Evolutionary conservation across 495 filamentous ascomycete genomes (phyloP), one percentile per base, ranked within the genome.

Genomic region (Penicillium antarcticum): DNA sequence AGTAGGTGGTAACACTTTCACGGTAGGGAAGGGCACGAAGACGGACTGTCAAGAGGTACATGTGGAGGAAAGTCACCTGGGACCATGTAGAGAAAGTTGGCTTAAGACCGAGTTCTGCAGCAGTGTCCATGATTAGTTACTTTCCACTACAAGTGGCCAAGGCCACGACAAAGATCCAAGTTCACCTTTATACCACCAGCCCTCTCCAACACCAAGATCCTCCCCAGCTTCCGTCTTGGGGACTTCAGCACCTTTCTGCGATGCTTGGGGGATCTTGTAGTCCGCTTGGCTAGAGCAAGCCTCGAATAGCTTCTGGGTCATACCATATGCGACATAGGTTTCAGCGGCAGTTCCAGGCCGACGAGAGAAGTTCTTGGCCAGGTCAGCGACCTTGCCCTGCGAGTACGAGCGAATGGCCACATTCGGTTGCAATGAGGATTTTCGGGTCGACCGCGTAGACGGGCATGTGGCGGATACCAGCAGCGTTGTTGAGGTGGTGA

Each of bases 41-140:
- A 36, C 92, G 87, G n/a, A 87, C 86, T n/a, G 87, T 86, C 35
- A 97, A 69, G 43, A 96, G 80, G 75, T 95, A 97, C 84, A 97
- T 87, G 74, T 98, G 91, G 12, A 97, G 80, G 74, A 97, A 91
- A 16, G 91, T 92, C 35, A 97, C 83, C 65, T 97, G 94, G 6
- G 95, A 86, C 95, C 94, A 98, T 41, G 88, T 92, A 51, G 81
- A 88, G 72, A 98, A 98, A 0, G 89, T 98, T 2, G 89, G 87
- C 18, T 73, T 68, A 24, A 96, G 81, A 12, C 78, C 81, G 45
- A 91, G 57, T 61, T 77, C 76, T 79, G 36, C 16, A 23, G n/a
- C 19, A 21, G 12, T 1, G 3, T 32, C 26, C 7, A 7, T 8
- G 2, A 26, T 54, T 46, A 55, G 45, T 38, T 35, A 35, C 5